Evolutionary conservation across 2,329 filamentous ascomycete genomes (phyloP), one percentile per base, ranked within the genome.

Genomic region (Apiospora rasikravindrae): DNA sequence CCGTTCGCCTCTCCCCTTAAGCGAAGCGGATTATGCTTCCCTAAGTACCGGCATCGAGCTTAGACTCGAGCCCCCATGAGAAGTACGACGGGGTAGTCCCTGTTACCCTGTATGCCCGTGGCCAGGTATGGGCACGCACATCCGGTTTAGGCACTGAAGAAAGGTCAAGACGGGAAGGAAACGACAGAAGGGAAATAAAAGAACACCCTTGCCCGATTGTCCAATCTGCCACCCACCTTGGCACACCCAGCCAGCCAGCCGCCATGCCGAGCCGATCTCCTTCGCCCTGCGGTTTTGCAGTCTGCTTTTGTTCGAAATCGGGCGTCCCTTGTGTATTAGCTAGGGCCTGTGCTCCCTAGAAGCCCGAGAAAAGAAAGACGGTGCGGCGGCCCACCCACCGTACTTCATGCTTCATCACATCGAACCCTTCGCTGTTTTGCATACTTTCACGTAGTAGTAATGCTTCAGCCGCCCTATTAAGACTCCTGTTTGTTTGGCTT

Each of bases 361-460:
- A 26, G 24, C 11, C 24, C 53, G 22, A 29, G 29, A 61, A 29
- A 33, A 61, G 29, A 33, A 29, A 64, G 57, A 64, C 57, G 57
- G 57, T 64, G 57, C 57, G 33, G 40, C 57, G 29, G 57, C 57
- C 33, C 57, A 64, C 57, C 29, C 33, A n/a, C 57, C 33, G 57
- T 40, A 37, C 10, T 64, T 40, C 33, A 40, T 64, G 19, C 51
- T n/a, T 64, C 29, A 37, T 37, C 19, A 40, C 57, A 64, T 64
- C 29, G n/a, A 64, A 64, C 57, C 57, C 37, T 24, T 40, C 29
- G 29, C 29, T 40, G 57, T 29, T 22, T 61, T 61, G 29, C 29
- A 33, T 37, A 37, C 33, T 5, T 7, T 5, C 33, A 40, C 53
- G 57, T 10, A 37, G 53, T 14, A 64, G 33, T 40, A 40, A 14